A percentile compares a stretch with the other conserved stretches of the same genome.
Conservation (phyloP, 2,329 filamentous ascomycete genomes). For the Fusarium equiseti region DNA sequence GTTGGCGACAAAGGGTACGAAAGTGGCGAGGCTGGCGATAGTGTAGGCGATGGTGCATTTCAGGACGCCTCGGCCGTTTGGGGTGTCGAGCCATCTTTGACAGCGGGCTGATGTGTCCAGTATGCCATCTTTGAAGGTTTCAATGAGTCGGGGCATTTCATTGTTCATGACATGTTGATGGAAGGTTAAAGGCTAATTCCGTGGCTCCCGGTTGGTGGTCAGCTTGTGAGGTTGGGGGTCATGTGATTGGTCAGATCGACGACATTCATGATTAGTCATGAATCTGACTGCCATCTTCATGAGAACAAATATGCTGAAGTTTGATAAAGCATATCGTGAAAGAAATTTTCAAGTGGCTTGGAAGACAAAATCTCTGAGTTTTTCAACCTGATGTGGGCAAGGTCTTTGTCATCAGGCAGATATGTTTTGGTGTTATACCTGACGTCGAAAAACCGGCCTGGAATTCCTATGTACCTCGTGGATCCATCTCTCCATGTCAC, state of each 20-base stretch:
- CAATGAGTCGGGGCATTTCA: slow-evolving; percentile 30
- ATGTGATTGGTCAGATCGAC: slow-evolving; percentile 26
- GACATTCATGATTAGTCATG: not conserved
- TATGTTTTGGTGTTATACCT: too few species aligned
- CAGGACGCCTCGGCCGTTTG: slow-evolving; percentile 81
- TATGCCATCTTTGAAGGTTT: slow-evolving; percentile 39
- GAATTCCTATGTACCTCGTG: too few species aligned
- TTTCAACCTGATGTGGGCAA: too few species aligned
- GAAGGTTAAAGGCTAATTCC: slow-evolving; percentile 8
- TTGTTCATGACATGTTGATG: slow-evolving; percentile 16
- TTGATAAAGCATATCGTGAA: not conserved
- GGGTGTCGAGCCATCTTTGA: slow-evolving; percentile 72
- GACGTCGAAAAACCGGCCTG: too few species aligned
- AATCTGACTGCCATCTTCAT: too few species aligned
- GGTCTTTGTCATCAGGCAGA: too few species aligned
- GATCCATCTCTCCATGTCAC: too few species aligned
- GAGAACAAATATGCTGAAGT: not conserved
- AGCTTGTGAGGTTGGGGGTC: slow-evolving; percentile 6
- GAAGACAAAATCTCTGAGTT: too few species aligned
- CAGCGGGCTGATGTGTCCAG: slow-evolving; percentile 59
- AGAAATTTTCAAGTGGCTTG: too few species aligned
- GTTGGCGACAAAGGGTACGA: slow-evolving; percentile 77
- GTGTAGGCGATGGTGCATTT: slow-evolving; percentile 94
- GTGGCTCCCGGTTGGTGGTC: slow-evolving; percentile 10
- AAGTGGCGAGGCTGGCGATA: slow-evolving; percentile 86